A percentile compares a stretch with the other conserved stretches of the same genome.
Evolutionary conservation across 2,329 filamentous ascomycete genomes (phyloP).

Genomic region (Ophiognomonia clavigignenti-juglandacearum): DNA sequence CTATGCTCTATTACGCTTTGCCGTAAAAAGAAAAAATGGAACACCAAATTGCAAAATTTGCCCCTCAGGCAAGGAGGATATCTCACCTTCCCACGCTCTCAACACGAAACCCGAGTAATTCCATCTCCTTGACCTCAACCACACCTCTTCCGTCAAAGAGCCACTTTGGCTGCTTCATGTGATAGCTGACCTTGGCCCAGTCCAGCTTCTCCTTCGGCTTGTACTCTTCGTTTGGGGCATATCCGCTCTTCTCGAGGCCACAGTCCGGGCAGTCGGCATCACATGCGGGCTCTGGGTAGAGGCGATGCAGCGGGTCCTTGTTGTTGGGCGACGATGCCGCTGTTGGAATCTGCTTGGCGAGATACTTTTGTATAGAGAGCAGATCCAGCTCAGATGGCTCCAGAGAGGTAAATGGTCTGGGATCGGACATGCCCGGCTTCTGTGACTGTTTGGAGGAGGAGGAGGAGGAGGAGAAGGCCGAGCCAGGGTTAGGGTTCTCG

Average conservation of each 20-base stretch:
- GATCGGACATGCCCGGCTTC: constrained; percentile 36
- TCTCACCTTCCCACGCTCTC: constrained; percentile 44
- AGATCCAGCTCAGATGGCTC: constrained; percentile 40
- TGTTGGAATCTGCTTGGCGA: constrained; percentile 28
- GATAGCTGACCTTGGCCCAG: constrained; percentile 44
- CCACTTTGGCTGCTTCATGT: constrained; percentile 50
- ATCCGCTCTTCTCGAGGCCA: constrained; percentile 35
- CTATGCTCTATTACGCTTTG: background rate
- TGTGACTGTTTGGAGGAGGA: background rate
- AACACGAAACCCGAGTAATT: constrained; percentile 45
- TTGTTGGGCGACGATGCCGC: background rate
- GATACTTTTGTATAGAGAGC: constrained; percentile 41
- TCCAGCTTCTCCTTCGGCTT: constrained; percentile 43
- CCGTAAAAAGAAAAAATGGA: background rate
- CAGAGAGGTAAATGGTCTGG: constrained; percentile 37
- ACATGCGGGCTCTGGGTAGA: constrained; percentile 41
- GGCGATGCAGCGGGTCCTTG: constrained; percentile 40
- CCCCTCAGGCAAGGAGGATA: background rate
- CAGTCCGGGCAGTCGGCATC: constrained; percentile 46
- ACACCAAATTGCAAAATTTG: background rate
- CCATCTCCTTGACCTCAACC: constrained; percentile 43
- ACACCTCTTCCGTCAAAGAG: constrained; percentile 54
- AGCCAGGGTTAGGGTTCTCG: background rate
- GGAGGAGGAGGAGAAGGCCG: background rate
- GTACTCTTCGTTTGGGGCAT: constrained; percentile 40